phyloP scores from a whole-genome alignment of 176 grass and related monocot genomes.

The Dactylis glomerata region DNA sequence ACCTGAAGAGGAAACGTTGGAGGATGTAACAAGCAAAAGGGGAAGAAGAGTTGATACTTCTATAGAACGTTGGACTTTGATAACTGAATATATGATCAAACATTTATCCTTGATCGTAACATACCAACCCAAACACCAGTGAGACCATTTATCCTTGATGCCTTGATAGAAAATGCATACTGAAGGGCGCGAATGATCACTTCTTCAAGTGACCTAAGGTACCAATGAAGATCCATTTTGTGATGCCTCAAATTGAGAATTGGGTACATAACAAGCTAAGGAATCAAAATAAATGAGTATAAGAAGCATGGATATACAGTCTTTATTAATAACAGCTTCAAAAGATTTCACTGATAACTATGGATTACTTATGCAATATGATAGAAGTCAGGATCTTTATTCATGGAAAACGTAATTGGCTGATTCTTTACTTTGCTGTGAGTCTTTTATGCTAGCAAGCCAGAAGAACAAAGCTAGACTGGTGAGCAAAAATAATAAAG shows the following conservation, averaged over 20 bases:
- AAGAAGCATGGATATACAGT: background rate
- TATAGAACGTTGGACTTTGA: background rate
- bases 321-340: background rate
- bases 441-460: background rate
- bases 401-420: background rate
- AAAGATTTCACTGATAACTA: background rate
- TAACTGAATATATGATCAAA: background rate
- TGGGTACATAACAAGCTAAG: slow-evolving; percentile 88
- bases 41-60: background rate
- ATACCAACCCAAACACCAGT: slow-evolving; percentile 92
- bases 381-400: background rate
- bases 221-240: slow-evolving; percentile 78
- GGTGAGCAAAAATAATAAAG: background rate
- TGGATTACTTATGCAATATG: background rate
- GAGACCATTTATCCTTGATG: slow-evolving; percentile 53
- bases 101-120: background rate
- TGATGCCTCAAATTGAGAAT: slow-evolving; percentile 80
- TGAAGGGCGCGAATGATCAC: slow-evolving; percentile 63
- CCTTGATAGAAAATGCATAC: slow-evolving; percentile 65
- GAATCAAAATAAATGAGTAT: background rate
- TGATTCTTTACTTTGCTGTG: background rate
- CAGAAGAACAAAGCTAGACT: background rate
- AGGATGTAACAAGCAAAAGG: background rate
- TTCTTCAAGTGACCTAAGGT: slow-evolving; percentile 81
- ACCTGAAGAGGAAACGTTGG: slow-evolving; percentile 30